Evolutionary conservation across 768 basidiomycete genomes (phyloP), one percentile per base, ranked within the genome.

Genomic region (Leccinum pellstonianum): DNA sequence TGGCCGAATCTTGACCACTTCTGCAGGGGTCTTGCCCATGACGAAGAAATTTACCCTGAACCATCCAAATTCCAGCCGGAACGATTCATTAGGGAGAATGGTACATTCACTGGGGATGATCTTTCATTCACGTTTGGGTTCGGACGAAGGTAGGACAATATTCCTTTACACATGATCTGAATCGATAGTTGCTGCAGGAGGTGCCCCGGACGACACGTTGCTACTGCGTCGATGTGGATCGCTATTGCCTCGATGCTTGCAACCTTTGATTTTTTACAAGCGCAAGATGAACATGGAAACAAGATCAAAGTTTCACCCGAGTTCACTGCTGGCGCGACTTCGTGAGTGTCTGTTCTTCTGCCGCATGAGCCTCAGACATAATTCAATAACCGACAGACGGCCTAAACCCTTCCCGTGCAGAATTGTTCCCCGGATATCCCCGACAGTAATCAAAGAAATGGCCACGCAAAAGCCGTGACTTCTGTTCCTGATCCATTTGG

Each of bases 21-120:
- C 15, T 17, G 15, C 41, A 80, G 76, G 78, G 76, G 68, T 8
- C 71, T 83, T 60, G 64, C 71, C 9, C 75, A 76, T 37, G 75
- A 81, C 48, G 69, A 70, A 48, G 61, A 66, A 19, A 66, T 72
- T 5, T 83, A 79, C 56, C 61, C 71, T 2, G 64, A 80, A 46
- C 79, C 82, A 4, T 64, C 74, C 6, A 62, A 64, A 11, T 83
- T 80, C 64, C 62, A 65, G 1, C 82, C 81, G 11, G 75, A 76
- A 19, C 72, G 81, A 12, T 82, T 75, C 50, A 1, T 71, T 1
- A 62, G 50, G 29, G 55, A 61, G 12, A 58, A 72, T 49, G 70
- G 62, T 17, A 54, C 60, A 4, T 61, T 64, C 27, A 55, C n/a
- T 6, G 59, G 58, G 7, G 37, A 19, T 6, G 61, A 62, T 2